Percentiles rank a stretch among this genome's conserved stretches.
Evolutionary conservation across 257 asterid genomes (phyloP).

Genomic region (Nicotiana tabacum): DNA sequence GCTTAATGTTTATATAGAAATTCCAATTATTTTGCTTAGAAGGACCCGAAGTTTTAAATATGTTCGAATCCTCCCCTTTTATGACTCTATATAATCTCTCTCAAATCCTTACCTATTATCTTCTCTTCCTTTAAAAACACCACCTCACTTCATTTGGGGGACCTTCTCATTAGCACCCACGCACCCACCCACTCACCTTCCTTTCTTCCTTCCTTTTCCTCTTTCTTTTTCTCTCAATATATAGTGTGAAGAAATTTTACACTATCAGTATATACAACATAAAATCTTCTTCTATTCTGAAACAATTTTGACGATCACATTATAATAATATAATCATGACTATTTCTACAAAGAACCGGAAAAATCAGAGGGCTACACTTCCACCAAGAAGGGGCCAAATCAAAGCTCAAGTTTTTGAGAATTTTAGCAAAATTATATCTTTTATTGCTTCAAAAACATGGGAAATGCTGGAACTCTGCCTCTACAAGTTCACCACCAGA

Average conservation of each 20-base stretch:
- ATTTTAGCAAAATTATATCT: neutral
- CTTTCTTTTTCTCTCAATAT: neutral
- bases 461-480: neutral
- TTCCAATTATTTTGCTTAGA: neutral
- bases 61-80: neutral
- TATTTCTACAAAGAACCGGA: neutral
- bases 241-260: neutral
- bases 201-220: neutral
- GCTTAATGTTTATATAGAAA: neutral
- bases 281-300: neutral
- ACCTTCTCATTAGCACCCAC: neutral
- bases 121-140: neutral
- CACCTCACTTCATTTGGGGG: neutral
- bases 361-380: neutral
- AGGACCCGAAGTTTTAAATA: neutral
- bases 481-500: neutral
- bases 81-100: neutral
- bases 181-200: neutral
- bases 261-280: neutral
- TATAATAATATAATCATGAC: neutral
- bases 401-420: neutral
- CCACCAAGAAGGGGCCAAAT: constrained; percentile 8
- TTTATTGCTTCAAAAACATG: neutral
- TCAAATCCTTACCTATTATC: neutral
- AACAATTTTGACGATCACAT: neutral